phyloP scores from a whole-genome alignment of 2,329 filamentous ascomycete genomes.

The Pleurostoma richardsiae region DNA sequence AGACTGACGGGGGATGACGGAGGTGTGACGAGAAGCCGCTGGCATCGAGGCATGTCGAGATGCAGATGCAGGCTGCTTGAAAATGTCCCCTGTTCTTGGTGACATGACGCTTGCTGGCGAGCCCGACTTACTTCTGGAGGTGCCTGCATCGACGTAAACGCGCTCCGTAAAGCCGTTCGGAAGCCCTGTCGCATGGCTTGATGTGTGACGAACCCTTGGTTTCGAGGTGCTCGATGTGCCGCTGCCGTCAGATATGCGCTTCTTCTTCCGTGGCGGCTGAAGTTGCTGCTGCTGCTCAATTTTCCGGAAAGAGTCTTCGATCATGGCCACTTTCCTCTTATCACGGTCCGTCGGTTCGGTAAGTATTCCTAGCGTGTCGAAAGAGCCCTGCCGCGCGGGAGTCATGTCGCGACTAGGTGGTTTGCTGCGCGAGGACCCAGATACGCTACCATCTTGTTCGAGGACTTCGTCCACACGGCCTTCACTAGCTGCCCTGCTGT shows the following conservation, averaged over 20 bases:
- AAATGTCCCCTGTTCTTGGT: conserved; percentile 22
- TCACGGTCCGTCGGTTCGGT: conserved; percentile 62
- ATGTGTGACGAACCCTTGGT: conserved; percentile 13
- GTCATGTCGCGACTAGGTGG: conserved; percentile 63
- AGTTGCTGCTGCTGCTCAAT: conserved; percentile 53
- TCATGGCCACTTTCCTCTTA: conserved; percentile 62
- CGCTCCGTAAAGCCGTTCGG: conserved; percentile 28
- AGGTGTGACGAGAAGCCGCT: conserved; percentile 29
- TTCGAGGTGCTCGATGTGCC: conserved; percentile 19
- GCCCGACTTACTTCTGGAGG: conserved; percentile 47
- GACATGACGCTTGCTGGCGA: conserved; percentile 42
- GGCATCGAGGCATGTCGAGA: conserved; percentile 22
- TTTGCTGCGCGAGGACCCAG: conserved; percentile 55
- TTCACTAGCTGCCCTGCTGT: conserved; percentile 61
- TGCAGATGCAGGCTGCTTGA: conserved; percentile 17
- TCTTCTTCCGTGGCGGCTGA: conserved; percentile 52
- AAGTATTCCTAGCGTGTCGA: conserved; percentile 54
- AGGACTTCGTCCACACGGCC: conserved; percentile 48
- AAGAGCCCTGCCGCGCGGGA: conserved; percentile 54
- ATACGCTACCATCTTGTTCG: conserved; percentile 48
- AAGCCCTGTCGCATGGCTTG: conserved; percentile 12
- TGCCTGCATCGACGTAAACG: conserved; percentile 47
- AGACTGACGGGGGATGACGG: conserved; percentile 29
- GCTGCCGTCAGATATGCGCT: conserved; percentile 53
- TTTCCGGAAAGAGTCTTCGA: conserved; percentile 58